Percentiles rank a stretch among this genome's conserved stretches.
Conservation (phyloP, 2,329 filamentous ascomycete genomes). For the Zymoseptoria ardabiliae region DNA sequence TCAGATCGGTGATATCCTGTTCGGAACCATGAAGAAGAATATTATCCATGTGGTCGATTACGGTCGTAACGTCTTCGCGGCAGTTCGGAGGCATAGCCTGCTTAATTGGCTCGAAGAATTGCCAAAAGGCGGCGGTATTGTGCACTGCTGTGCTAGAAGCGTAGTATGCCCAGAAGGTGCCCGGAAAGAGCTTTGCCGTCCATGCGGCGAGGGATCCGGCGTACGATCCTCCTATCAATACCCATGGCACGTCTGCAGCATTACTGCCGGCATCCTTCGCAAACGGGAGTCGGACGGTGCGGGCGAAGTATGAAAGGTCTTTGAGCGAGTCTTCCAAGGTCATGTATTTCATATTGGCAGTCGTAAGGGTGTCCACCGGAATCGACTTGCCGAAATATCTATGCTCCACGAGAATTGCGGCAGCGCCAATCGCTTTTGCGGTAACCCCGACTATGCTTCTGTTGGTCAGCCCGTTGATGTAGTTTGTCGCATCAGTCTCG, state of each 20-base stretch:
- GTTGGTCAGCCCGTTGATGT: constrained; percentile 46
- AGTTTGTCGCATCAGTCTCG: constrained; percentile 43
- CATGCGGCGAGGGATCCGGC: constrained; percentile 50
- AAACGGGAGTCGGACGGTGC: constrained; percentile 47
- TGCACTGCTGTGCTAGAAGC: constrained; percentile 50
- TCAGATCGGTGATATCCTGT: constrained; percentile 36
- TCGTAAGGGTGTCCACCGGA: constrained; percentile 45
- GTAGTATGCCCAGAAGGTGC: constrained; percentile 55
- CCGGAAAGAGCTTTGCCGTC: constrained; percentile 46
- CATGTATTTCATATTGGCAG: constrained; percentile 48
- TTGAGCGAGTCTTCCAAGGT: constrained; percentile 49
- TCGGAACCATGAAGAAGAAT: constrained; percentile 24
- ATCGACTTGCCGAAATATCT: constrained; percentile 53
- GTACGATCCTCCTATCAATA: constrained; percentile 49
- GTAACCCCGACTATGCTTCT: constrained; percentile 43
- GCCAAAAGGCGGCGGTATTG: constrained; percentile 50
- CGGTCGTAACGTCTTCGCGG: constrained; percentile 44
- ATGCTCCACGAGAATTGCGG: constrained; percentile 51
- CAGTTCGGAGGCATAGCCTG: constrained; percentile 54
- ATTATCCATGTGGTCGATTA: constrained; percentile 45
- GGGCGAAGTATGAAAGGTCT: constrained; percentile 50
- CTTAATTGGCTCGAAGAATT: constrained; percentile 52
- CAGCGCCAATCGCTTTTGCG: constrained; percentile 48
- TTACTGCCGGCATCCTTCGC: constrained; percentile 44
- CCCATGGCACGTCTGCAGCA: constrained; percentile 49